Percentiles rank a stretch among this genome's conserved stretches.
Evolutionary conservation across 2,329 filamentous ascomycete genomes (phyloP).

Genomic region (Colletotrichum sp.): DNA sequence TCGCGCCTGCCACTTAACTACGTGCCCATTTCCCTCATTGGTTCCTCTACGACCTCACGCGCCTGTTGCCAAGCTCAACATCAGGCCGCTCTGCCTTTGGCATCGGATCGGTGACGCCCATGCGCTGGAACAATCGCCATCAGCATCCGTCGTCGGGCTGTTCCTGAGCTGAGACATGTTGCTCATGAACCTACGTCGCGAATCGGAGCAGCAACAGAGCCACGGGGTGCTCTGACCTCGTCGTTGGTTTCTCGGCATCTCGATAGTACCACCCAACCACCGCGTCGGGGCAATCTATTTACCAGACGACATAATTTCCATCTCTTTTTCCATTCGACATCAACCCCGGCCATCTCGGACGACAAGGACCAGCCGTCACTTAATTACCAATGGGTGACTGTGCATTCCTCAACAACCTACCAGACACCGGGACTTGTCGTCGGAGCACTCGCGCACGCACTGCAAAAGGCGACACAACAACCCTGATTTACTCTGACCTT

Average conservation of each 20-base stretch:
- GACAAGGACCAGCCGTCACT: neutral
- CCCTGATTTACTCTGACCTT: slow-evolving; percentile 7
- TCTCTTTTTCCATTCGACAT: neutral
- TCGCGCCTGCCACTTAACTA: neutral
- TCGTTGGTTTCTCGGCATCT: neutral
- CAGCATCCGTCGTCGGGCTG: neutral
- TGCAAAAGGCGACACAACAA: neutral
- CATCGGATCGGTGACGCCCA: neutral
- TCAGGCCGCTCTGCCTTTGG: neutral
- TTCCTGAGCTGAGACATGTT: neutral
- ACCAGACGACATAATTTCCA: neutral
- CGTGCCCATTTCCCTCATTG: neutral
- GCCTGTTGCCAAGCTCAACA: neutral
- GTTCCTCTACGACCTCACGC: neutral
- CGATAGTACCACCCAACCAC: neutral
- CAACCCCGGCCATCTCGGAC: neutral
- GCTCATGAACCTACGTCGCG: neutral
- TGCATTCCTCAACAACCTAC: neutral
- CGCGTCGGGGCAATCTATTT: neutral
- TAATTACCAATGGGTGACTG: neutral
- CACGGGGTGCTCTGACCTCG: neutral
- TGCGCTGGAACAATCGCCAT: neutral
- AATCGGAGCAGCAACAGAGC: neutral
- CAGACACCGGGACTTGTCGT: neutral
- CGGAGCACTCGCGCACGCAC: neutral